Conservation (phyloP, 2,329 filamentous ascomycete genomes). For the Teratosphaeria destructans region DNA sequence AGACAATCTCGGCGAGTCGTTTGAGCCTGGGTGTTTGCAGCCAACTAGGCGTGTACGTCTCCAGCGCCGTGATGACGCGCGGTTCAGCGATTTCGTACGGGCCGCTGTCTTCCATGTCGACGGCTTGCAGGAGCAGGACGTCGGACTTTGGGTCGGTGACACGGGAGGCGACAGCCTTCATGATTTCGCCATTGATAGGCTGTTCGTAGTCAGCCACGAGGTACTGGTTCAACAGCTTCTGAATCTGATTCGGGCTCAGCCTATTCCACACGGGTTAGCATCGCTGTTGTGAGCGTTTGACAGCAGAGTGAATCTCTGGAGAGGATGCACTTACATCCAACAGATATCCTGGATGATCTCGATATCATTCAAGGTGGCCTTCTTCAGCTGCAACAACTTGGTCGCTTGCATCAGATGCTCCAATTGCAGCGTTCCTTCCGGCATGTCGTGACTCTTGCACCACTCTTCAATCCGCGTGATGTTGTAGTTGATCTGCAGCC, state of each 20-base stretch:
- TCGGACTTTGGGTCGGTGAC: slow-evolving; percentile 94
- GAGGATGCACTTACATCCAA: slow-evolving; percentile 71
- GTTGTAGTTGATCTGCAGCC: slow-evolving; percentile 99
- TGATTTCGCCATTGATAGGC: slow-evolving; percentile 98
- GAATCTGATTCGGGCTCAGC: slow-evolving; percentile 96
- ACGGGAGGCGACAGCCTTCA: slow-evolving; percentile 95
- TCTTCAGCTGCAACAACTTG: slow-evolving; percentile 95
- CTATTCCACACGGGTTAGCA: slow-evolving; percentile 32
- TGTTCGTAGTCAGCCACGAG: slow-evolving; percentile 98
- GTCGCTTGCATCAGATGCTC: slow-evolving; percentile 99
- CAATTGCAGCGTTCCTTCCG: slow-evolving; percentile 89
- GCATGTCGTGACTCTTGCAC: slow-evolving; percentile 99
- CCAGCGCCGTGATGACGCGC: slow-evolving; percentile 84
- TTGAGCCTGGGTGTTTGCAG: slow-evolving; percentile 92
- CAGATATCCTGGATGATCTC: slow-evolving; percentile 99
- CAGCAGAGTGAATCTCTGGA: neutral
- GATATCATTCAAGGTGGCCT: slow-evolving; percentile 96
- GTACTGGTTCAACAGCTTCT: slow-evolving; percentile 97
- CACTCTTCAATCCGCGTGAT: slow-evolving; percentile 98
- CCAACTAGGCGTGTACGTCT: slow-evolving; percentile 98
- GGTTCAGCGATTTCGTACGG: slow-evolving; percentile 98
- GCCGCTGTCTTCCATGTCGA: slow-evolving; percentile 98
- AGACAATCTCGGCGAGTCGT: slow-evolving; percentile 95
- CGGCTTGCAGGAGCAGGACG: slow-evolving; percentile 80
- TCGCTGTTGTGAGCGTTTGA: neutral